Percentiles rank a stretch among this genome's conserved stretches.
Conservation (phyloP, 257 asterid genomes). For the Striga asiatica region DNA sequence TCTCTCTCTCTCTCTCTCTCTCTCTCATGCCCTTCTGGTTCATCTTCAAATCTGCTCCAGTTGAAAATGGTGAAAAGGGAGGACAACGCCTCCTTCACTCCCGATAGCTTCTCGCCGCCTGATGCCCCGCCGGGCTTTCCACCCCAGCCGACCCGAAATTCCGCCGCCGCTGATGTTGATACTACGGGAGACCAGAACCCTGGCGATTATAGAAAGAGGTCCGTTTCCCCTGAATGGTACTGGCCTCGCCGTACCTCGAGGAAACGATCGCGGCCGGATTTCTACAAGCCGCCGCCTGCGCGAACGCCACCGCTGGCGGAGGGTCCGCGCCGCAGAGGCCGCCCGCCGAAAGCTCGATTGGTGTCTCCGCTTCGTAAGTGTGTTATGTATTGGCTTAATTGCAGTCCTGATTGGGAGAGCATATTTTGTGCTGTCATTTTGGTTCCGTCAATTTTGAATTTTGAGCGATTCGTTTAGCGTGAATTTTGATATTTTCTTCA, state of each 20-base stretch:
- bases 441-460: not conserved
- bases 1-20: not conserved
- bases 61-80: not conserved
- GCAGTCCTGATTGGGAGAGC: not conserved
- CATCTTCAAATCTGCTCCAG: not conserved
- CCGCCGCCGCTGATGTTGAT: not conserved
- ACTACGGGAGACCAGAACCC: not conserved
- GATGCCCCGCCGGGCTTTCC: conserved; percentile 12
- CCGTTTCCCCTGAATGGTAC: not conserved
- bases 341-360: conserved; percentile 9
- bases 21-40: too few species aligned
- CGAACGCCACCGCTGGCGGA: not conserved
- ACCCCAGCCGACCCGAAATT: not conserved
- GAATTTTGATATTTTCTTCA: too few species aligned
- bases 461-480: not conserved
- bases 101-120: not conserved
- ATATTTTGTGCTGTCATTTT: not conserved
- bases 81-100: not conserved
- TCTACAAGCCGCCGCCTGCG: conserved; percentile 1
- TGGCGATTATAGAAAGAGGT: not conserved
- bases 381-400: not conserved
- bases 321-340: conserved; percentile 16
- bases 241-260: conserved; percentile 1
- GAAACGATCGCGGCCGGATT: conserved; percentile 5
- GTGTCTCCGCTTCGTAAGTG: not conserved